Conservation (phyloP, 106 monocot species). For the Dactylorhiza incarnata region DNA sequence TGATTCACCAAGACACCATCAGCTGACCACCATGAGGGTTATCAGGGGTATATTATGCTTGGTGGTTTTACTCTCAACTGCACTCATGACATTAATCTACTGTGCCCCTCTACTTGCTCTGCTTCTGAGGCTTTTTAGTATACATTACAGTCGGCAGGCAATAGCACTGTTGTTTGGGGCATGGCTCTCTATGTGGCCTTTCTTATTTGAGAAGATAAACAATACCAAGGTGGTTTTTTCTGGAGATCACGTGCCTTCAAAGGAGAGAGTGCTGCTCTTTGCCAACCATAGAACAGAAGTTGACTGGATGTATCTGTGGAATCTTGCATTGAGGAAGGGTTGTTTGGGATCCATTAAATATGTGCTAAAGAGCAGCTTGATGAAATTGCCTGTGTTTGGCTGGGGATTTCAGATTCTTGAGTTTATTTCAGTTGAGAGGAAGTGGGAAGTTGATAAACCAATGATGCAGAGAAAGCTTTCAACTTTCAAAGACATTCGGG, state of each 20-base stretch:
- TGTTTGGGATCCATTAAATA: constrained; percentile 75
- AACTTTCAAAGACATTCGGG: constrained; percentile 48
- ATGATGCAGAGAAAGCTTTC: constrained; percentile 54
- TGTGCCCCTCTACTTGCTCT: constrained; percentile 52
- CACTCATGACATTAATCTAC: constrained; percentile 70
- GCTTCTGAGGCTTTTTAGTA: constrained; percentile 56
- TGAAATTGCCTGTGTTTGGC: constrained; percentile 88
- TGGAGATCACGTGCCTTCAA: constrained; percentile 51
- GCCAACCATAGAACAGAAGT: constrained; percentile 98
- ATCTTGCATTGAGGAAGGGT: constrained; percentile 88
- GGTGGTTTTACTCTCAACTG: constrained; percentile 53
- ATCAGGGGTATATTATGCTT: constrained; percentile 64
- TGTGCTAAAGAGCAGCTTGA: constrained; percentile 85
- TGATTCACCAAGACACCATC: constrained; percentile 37
- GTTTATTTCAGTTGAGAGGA: constrained; percentile 92
- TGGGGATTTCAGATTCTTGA: constrained; percentile 96
- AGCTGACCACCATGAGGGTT: constrained; percentile 49
- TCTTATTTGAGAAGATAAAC: constrained; percentile 92
- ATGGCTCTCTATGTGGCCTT: constrained; percentile 90
- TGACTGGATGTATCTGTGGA: constrained; percentile 99
- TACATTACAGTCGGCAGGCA: constrained; percentile 57
- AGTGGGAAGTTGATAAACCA: constrained; percentile 82
- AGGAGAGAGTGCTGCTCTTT: constrained; percentile 58
- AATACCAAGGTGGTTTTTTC: constrained; percentile 84
- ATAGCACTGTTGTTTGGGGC: constrained; percentile 63